phyloP scores from a whole-genome alignment of 1,284 basidiomycete species.

The Trichosporon faecale region DNA sequence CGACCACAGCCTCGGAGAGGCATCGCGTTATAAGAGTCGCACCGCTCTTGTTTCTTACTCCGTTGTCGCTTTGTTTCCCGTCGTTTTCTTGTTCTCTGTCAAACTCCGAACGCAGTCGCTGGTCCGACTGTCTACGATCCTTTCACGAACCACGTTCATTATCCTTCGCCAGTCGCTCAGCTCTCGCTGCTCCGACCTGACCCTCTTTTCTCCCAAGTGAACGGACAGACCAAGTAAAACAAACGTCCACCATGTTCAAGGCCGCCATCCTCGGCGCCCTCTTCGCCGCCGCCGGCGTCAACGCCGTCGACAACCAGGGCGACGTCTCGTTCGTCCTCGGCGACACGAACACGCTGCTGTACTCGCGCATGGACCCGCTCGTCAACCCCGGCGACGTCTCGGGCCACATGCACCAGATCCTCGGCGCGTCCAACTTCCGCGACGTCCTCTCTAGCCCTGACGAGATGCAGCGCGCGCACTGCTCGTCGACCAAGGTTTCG shows the following conservation, averaged over 20 bases:
- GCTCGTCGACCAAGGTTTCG: conserved; percentile 37
- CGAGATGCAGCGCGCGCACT: conserved; percentile 30
- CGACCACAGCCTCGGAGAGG: background rate
- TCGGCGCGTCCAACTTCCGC: conserved; percentile 32
- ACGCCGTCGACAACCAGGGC: conserved; percentile 2
- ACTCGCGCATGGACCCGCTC: conserved; percentile 46
- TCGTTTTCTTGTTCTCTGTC: conserved; percentile 2
- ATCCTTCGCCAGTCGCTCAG: background rate
- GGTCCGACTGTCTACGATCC: conserved; percentile 4
- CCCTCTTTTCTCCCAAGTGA: background rate
- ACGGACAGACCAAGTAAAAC: background rate
- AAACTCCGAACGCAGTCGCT: background rate
- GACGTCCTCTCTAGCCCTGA: conserved; percentile 26
- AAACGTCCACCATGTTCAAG: background rate
- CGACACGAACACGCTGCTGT: background rate
- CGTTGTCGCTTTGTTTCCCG: background rate
- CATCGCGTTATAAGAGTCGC: background rate
- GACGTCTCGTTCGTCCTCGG: conserved; percentile 8
- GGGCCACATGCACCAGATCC: conserved; percentile 48
- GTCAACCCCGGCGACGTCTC: conserved; percentile 43
- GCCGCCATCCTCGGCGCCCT: conserved; percentile 5
- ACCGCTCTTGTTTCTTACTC: background rate
- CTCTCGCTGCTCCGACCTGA: background rate
- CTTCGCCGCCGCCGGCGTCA: background rate
- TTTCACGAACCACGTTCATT: conserved; percentile 11